phyloP scores from a whole-genome alignment of 306 rosid species.

The Ceratonia siliqua region DNA sequence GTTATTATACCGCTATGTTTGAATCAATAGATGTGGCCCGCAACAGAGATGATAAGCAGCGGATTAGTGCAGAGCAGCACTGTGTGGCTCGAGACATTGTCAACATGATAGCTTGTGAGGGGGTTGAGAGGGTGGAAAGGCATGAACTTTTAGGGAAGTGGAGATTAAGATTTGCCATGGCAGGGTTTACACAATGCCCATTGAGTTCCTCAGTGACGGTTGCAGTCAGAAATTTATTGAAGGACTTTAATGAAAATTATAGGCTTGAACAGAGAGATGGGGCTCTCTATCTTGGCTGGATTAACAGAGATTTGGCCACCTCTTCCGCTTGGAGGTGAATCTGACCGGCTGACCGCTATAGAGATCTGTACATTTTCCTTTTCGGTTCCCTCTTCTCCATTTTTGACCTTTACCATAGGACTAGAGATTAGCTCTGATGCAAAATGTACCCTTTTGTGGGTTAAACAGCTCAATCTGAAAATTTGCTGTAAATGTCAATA shows the following conservation, averaged over 20 bases:
- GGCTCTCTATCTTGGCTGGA: constrained; percentile 80
- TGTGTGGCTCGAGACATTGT: constrained; percentile 95
- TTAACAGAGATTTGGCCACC: constrained; percentile 58
- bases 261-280: constrained; percentile 47
- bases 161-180: constrained; percentile 80
- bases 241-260: constrained; percentile 53
- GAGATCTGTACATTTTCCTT: constrained; percentile 23
- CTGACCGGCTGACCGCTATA: constrained; percentile 12
- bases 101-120: constrained; percentile 94
- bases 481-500: constrained; percentile 50
- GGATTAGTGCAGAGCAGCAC: constrained; percentile 82
- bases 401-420: constrained; percentile 37
- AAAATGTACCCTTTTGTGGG: constrained; percentile 19
- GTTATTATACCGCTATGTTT: constrained; percentile 80
- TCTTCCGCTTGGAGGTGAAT: constrained; percentile 80
- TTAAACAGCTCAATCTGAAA: constrained; percentile 30
- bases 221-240: constrained; percentile 50
- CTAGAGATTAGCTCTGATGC: constrained; percentile 35
- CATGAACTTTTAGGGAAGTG: constrained; percentile 86
- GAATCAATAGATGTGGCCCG: constrained; percentile 70
- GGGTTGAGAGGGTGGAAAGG: constrained; percentile 80
- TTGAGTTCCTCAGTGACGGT: constrained; percentile 53
- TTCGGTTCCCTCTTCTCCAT: background rate
- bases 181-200: constrained; percentile 60
- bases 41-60: constrained; percentile 56